A percentile compares a stretch with the other conserved stretches of the same genome.
Evolutionary conservation across 2,329 filamentous ascomycete genomes (phyloP).

Genomic region (Penicillium sp.): DNA sequence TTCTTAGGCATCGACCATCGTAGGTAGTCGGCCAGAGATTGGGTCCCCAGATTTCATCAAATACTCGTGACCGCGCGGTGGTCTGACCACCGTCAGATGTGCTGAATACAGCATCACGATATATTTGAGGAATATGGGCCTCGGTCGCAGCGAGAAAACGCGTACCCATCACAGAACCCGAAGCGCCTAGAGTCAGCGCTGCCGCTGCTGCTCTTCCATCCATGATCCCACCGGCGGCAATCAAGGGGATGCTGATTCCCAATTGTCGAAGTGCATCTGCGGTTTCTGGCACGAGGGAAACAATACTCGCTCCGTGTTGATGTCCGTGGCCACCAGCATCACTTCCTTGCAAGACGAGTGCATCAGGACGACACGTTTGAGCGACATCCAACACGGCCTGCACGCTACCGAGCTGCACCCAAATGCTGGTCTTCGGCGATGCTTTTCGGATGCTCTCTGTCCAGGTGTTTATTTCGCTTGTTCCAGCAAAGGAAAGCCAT

Average conservation of each 20-base stretch:
- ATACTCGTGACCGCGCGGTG: constrained; percentile 16
- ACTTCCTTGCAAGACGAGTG: constrained; percentile 19
- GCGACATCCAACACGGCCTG: constrained; percentile 13
- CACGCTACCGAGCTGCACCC: constrained; percentile 18
- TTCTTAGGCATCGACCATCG: constrained; percentile 17
- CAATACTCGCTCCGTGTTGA: constrained; percentile 10
- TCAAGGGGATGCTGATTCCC: constrained; percentile 40
- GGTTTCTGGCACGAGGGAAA: constrained; percentile 14
- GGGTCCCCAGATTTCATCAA: constrained; percentile 18
- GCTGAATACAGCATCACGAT: constrained; percentile 51
- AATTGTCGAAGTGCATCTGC: constrained; percentile 7
- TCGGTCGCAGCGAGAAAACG: constrained; percentile 59
- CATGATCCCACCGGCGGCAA: constrained; percentile 56
- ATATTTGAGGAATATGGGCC: constrained; percentile 52
- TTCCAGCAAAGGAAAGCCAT: constrained; percentile 20
- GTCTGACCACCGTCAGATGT: constrained; percentile 52
- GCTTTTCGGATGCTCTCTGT: constrained; percentile 8
- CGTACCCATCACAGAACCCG: constrained; percentile 63
- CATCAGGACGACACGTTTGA: constrained; percentile 16
- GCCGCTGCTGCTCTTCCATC: constrained; percentile 55
- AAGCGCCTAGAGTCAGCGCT: constrained; percentile 54
- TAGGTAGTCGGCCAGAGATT: constrained; percentile 17
- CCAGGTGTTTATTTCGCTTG: constrained; percentile 12
- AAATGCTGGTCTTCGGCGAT: constrained; percentile 15
- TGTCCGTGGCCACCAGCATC: constrained; percentile 22